phyloP scores from a whole-genome alignment of 495 filamentous ascomycete species.

The Penicillium ucsense region DNA sequence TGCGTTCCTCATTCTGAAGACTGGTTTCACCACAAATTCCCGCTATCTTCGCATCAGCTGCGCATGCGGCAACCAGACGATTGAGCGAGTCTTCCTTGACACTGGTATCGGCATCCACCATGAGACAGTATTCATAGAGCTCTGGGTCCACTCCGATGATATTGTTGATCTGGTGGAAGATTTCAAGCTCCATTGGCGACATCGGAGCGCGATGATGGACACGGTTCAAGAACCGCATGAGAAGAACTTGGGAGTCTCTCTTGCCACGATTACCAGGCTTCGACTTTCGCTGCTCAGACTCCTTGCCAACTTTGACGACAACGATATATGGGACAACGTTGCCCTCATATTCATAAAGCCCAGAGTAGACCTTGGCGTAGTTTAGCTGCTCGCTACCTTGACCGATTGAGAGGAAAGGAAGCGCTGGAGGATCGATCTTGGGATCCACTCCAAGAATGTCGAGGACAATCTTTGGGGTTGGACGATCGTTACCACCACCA shows the following conservation, averaged over 20 bases:
- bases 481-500: constrained; percentile 90
- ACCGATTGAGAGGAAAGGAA: constrained; percentile 87
- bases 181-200: constrained; percentile 91
- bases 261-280: constrained; percentile 98
- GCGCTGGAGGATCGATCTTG: constrained; percentile 86
- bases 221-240: constrained; percentile 87
- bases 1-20: constrained; percentile 85
- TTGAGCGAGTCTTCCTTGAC: constrained; percentile 89
- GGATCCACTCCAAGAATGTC: constrained; percentile 96
- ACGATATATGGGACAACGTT: constrained; percentile 96
- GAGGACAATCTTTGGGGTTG: constrained; percentile 93
- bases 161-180: constrained; percentile 99
- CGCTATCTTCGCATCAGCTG: constrained; percentile 89
- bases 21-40: constrained; percentile 97
- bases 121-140: constrained; percentile 92
- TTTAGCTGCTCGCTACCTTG: constrained; percentile 88
- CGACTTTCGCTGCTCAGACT: constrained; percentile 81
- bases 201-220: constrained; percentile 90
- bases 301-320: constrained; percentile 93
- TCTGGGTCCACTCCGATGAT: constrained; percentile 97
- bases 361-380: constrained; percentile 97
- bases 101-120: constrained; percentile 97
- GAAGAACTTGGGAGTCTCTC: constrained; percentile 85
- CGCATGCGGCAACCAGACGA: constrained; percentile 83
- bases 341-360: constrained; percentile 94